Conservation (phyloP, 73 alveolate genomes). For the Tetrahymena malaccensis region DNA sequence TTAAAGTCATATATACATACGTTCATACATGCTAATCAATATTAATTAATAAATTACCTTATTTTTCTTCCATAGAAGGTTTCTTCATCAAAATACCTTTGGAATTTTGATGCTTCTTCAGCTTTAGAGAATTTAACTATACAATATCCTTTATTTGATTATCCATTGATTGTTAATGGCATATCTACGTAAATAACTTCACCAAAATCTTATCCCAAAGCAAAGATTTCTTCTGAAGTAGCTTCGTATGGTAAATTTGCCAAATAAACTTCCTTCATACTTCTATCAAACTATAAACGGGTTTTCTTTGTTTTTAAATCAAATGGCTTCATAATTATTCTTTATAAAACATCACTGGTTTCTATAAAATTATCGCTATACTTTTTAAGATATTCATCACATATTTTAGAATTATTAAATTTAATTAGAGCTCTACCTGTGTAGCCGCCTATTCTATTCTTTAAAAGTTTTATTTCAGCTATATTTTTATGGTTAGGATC, state of each 20-base stretch:
- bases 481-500: neutral
- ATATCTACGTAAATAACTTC: neutral
- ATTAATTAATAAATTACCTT: neutral
- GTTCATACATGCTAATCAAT: neutral
- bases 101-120: neutral
- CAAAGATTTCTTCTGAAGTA: neutral
- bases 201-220: neutral
- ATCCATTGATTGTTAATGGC: neutral
- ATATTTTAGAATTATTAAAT: neutral
- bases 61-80: neutral
- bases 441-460: neutral
- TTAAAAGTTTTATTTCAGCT: neutral
- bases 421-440: neutral
- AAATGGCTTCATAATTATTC: neutral
- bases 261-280: neutral
- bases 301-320: neutral
- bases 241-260: neutral
- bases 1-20: neutral
- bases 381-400: neutral
- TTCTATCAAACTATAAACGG: neutral
- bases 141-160: neutral
- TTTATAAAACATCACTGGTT: neutral
- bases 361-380: neutral
- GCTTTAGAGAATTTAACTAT: neutral
- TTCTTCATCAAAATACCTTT: neutral